These are phyloP conservation scores for Gynandropsis gynandra DNA, from an alignment of 345 rosid genomes.

Conservation along the genomic window DNA sequence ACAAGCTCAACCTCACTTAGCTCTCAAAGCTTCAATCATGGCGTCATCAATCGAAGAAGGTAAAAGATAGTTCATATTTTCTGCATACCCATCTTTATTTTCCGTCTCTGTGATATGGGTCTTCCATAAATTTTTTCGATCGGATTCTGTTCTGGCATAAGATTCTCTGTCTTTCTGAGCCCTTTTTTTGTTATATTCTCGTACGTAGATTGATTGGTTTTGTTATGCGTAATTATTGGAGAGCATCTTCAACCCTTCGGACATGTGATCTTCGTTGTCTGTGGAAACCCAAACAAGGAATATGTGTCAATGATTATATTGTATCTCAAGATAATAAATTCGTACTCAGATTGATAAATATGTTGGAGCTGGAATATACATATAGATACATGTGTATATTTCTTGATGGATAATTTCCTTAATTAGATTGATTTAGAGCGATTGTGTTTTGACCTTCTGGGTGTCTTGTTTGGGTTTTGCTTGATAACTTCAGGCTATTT, in stretches of 20 bases:
- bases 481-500: slow-evolving; percentile 6
- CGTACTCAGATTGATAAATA: slow-evolving; percentile 5
- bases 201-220: slow-evolving; percentile 16
- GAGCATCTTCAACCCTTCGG: slow-evolving; percentile 19
- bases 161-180: no score
- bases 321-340: slow-evolving; percentile 11
- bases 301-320: slow-evolving; percentile 18
- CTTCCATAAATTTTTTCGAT: no score
- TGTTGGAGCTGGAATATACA: neutral
- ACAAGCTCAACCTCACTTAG: no score
- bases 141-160: no score
- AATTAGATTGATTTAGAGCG: no score
- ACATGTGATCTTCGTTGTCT: slow-evolving; percentile 24
- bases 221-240: slow-evolving; percentile 18
- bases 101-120: no score
- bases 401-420: no score
- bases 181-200: no score
- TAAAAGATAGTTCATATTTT: no score
- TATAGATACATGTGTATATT: neutral
- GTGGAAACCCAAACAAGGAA: slow-evolving; percentile 18
- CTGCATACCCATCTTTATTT: no score
- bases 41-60: no score
- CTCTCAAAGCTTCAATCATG: no score
- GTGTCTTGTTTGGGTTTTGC: neutral
- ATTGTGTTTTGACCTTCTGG: slow-evolving; percentile 17